Evolutionary conservation across 2,329 filamentous ascomycete genomes (phyloP), one percentile per base, ranked within the genome.

Genomic region (Colletotrichum noveboracense): DNA sequence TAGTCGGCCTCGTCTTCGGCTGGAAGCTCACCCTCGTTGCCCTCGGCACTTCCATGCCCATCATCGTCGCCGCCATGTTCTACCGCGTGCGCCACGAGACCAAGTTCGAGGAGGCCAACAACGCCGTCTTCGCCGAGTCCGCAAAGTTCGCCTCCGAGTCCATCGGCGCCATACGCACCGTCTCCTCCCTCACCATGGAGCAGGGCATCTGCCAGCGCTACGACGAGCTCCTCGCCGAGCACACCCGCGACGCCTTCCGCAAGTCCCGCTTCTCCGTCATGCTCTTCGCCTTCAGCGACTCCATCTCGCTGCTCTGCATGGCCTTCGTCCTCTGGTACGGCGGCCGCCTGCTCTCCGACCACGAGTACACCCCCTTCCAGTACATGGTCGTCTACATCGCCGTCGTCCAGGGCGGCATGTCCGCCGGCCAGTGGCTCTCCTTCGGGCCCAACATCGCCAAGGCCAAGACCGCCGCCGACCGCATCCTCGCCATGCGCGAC

Each of bases 21-120:
- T 86, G 85, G 85, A 86, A 86, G 79, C 79, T 86, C 32, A 84
- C 84, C 4, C 82, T 86, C 38, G 70, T 80, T 10, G 82, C 82
- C 38, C 77, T 83, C 60, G 83, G 81, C 13, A 70, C 65, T 0
- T 69, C 38, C 13, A 75, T 73, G 34, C 76, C 71, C 58, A 79
- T 80, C 21, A 81, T 78, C 56, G 55, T 78, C 18, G 62, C 68
- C 2, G 76, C 77, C 26, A 75, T 75, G 55, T 78, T 76, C 67
- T 73, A 70, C 58, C 70, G 77, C 30, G 67, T 78, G 16, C 64
- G 76, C 28, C 76, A 76, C 55, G 77, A 78, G 58, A 43, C 70
- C 8, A 60, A 66, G 52, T 69, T 77, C 34, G 77, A 76, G 55
- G 65, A 56, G 12, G 61, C 60, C 52, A 77, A 70, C 43, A 65